Evolutionary conservation across 805 yeast species (phyloP).

Genomic region (Schwanniomyces yamadae): DNA sequence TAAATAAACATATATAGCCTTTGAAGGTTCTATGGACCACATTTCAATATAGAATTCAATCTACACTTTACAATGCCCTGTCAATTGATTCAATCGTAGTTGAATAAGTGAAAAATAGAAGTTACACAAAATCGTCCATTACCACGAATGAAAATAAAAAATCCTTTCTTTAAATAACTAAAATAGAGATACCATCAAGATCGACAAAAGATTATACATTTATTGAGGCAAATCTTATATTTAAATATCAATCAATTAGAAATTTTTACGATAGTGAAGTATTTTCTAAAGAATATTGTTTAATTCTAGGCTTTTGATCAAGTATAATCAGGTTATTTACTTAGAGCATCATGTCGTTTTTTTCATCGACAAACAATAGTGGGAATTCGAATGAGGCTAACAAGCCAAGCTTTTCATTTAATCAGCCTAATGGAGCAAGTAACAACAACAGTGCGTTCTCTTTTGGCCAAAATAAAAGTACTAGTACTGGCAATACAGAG

Average conservation of each 20-base stretch:
- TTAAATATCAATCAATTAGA: no score
- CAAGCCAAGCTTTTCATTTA: constrained; percentile 4
- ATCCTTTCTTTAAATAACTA: constrained; percentile 1
- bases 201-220: no score
- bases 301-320: not conserved
- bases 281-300: not conserved
- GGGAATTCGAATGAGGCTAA: constrained; percentile 3
- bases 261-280: not conserved
- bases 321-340: not conserved
- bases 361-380: constrained; percentile 3
- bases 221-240: no score
- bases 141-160: constrained; percentile 2
- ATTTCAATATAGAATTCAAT: no score
- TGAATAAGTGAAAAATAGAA: not conserved
- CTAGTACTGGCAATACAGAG: constrained; percentile 1
- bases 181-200: no score
- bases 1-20: constrained; percentile 1
- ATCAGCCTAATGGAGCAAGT: no score
- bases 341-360: constrained; percentile 5
- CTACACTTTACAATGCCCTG: no score
- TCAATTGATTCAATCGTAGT: no score
- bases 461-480: not conserved
- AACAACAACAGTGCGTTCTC: no score
- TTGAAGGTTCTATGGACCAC: no score
- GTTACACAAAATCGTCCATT: not conserved